Evolutionary conservation across 1,284 basidiomycete species (phyloP).

Genomic region (Dichomitus squalens): DNA sequence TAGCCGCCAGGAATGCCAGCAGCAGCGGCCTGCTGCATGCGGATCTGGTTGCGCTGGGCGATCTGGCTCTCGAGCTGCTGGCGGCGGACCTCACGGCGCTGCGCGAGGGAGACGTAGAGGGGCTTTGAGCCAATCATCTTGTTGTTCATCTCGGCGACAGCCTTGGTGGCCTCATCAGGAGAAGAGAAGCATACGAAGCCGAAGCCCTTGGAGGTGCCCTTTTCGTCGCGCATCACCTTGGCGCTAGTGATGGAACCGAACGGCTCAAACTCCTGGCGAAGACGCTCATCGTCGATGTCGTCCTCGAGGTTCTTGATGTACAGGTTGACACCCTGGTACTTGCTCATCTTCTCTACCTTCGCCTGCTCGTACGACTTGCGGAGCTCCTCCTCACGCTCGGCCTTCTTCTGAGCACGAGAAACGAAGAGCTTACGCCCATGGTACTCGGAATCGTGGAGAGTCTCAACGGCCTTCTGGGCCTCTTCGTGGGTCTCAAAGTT

Average conservation of each 20-base stretch:
- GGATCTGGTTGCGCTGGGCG: conserved; percentile 93
- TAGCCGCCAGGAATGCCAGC: conserved; percentile 84
- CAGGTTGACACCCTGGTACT: conserved; percentile 98
- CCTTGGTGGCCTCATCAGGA: conserved; percentile 99
- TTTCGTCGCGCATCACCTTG: conserved; percentile 99
- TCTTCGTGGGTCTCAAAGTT: conserved; percentile 95
- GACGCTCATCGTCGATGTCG: conserved; percentile 93
- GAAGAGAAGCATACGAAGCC: conserved; percentile 99
- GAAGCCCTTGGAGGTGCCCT: conserved; percentile 91
- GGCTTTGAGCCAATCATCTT: conserved; percentile 99
- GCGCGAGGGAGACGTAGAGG: conserved; percentile 97
- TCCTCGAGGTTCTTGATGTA: conserved; percentile 99
- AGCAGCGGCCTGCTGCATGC: conserved; percentile 91
- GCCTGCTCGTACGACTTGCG: conserved; percentile 94
- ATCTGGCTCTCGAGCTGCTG: conserved; percentile 99
- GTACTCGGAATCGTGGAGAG: conserved; percentile 86
- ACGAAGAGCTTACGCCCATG: conserved; percentile 95
- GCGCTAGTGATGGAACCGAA: conserved; percentile 98
- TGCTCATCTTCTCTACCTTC: conserved; percentile 97
- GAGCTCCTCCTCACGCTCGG: conserved; percentile 97
- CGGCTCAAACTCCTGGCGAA: conserved; percentile 93
- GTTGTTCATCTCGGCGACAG: conserved; percentile 99
- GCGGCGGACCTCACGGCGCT: conserved; percentile 97
- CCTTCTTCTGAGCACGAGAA: conserved; percentile 97
- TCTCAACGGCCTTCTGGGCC: conserved; percentile 89